phyloP scores from a whole-genome alignment of 768 basidiomycete genomes.

The Boletus patriciae region DNA sequence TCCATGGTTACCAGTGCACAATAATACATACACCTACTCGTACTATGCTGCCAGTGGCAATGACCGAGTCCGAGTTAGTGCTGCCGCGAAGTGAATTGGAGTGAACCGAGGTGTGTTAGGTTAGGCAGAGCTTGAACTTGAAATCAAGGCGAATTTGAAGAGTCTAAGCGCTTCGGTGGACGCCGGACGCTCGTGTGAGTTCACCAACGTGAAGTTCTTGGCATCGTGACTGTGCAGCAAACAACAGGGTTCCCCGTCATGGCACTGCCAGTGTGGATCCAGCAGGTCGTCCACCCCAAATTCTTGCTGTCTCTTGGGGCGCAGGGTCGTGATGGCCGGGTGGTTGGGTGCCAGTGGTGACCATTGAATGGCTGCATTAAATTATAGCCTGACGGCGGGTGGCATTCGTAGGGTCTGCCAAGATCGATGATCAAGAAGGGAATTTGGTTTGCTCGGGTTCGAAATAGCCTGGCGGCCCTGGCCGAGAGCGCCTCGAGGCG shows the following conservation, averaged over 20 bases:
- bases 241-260: neutral
- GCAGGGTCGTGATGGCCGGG: neutral
- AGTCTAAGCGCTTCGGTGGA: neutral
- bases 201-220: neutral
- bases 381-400: too few species aligned
- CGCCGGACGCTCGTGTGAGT: neutral
- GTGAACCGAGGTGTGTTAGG: too few species aligned
- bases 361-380: too few species aligned
- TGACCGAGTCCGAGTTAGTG: too few species aligned
- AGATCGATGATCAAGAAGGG: neutral
- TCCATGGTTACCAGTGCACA: too few species aligned
- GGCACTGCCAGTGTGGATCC: too few species aligned
- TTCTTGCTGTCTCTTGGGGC: too few species aligned
- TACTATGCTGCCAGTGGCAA: too few species aligned
- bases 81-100: too few species aligned
- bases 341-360: neutral
- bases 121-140: too few species aligned
- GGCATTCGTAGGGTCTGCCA: neutral
- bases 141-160: neutral
- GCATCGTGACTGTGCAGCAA: neutral
- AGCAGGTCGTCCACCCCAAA: neutral
- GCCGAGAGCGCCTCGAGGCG: slow-evolving; percentile 1
- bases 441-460: neutral
- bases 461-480: too few species aligned
- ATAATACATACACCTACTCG: too few species aligned